Evolutionary conservation across 352 stramenopile genomes (phyloP), one percentile per base, ranked within the genome.

Genomic region (Phytophthora sp.): DNA sequence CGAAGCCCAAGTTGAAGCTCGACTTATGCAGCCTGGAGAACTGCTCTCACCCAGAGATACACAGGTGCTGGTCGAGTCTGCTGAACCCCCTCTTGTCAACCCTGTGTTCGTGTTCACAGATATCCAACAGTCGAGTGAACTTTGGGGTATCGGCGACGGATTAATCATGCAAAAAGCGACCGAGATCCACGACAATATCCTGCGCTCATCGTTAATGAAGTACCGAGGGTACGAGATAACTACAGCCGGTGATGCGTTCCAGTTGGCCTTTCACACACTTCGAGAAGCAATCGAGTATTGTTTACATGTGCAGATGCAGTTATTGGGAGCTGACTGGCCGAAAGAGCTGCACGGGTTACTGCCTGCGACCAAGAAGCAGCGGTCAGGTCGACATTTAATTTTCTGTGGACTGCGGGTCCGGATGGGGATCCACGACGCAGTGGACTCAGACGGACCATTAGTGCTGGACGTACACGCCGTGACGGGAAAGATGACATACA

Each of bases 101-200:
- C 79, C 79, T 9, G 79, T 88, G 21, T 90, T 90, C 57, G 79
- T 90, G 0, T 86, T 85, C 45, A 90, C 81, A 7, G 81, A 88
- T 57, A 90, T 90, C 21, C 63, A 88, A 41, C 81, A 82, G 11
- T 90, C 81, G 15, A 90, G 77, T 54, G 75, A 64, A 7, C 36
- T 90, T 0, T 90, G 81, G 81, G 69, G 51, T 6, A 51, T 83
- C 1, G 64, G 57, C 9, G 65, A 83, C 44, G 69, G 74, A 2
- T 36, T 72, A 3, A 73, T 85, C 16, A 87, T 90, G 76, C 71
- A 80, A 41, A 45, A 29, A n/a, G 76, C 78, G 2, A 84, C 71
- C 2, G 76, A 84, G 38, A 73, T 84, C 31, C 81, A 90, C 57
- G 81, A 88, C 42, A 75, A 81, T 36, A 76, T 89, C 13, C 41